Evolutionary conservation across 805 yeast species (phyloP).

Genomic region (Lachancea meyersii): DNA sequence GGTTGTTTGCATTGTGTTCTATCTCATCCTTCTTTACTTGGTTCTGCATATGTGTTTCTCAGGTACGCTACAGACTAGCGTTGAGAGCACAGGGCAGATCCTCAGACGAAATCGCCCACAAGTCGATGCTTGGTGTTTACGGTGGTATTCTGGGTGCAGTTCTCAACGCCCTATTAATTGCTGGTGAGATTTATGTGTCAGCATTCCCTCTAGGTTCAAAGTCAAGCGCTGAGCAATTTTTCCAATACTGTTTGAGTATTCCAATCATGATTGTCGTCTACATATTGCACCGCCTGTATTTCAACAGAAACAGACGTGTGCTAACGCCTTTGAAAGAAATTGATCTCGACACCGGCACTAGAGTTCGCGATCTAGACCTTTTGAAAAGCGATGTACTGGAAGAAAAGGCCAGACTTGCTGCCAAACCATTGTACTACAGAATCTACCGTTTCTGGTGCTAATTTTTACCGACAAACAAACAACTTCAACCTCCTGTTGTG

Average conservation of each 20-base stretch:
- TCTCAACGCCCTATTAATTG: constrained; percentile 52
- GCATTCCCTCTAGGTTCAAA: constrained; percentile 49
- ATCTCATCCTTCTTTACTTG: constrained; percentile 57
- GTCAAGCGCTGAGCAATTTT: constrained; percentile 38
- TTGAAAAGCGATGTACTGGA: constrained; percentile 36
- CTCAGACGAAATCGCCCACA: constrained; percentile 59
- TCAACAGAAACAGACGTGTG: constrained; percentile 27
- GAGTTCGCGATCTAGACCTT: constrained; percentile 41
- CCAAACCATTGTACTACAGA: constrained; percentile 32
- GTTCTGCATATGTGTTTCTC: constrained; percentile 54
- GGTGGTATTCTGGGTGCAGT: constrained; percentile 60
- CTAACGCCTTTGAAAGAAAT: constrained; percentile 41
- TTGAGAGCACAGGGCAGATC: constrained; percentile 59
- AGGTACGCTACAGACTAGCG: constrained; percentile 59
- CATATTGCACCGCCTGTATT: constrained; percentile 41
- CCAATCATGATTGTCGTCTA: constrained; percentile 42
- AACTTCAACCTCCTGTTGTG: background rate
- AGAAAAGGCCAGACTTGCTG: constrained; percentile 28
- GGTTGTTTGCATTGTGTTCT: constrained; percentile 63
- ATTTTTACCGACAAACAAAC: background rate
- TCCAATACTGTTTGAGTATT: constrained; percentile 47
- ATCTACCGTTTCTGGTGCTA: constrained; percentile 35
- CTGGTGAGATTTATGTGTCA: constrained; percentile 70
- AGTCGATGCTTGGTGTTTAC: constrained; percentile 57
- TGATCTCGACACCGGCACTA: constrained; percentile 53